Conservation (phyloP, 1,284 basidiomycete species). For the Ceratobasidium sp. region DNA sequence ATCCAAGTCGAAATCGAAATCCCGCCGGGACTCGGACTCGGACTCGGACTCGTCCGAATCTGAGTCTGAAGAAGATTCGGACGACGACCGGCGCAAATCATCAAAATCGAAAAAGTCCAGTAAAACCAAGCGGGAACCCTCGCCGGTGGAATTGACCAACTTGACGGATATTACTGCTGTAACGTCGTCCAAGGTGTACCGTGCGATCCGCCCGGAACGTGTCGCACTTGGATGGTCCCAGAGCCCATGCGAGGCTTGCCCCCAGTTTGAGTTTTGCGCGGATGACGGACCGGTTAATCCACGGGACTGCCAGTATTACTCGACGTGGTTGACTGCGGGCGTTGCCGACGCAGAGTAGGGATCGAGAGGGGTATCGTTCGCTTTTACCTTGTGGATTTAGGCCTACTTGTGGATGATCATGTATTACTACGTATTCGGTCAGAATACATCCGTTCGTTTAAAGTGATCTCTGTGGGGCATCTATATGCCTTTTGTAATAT, state of each 20-base stretch:
- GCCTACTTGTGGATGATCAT: neutral
- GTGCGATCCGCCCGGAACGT: constrained; percentile 68
- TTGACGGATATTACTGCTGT: constrained; percentile 42
- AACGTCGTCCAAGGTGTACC: constrained; percentile 62
- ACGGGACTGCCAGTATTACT: constrained; percentile 74
- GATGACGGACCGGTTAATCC: constrained; percentile 79
- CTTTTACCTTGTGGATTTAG: neutral
- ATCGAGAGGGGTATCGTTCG: neutral
- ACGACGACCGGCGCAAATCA: constrained; percentile 35
- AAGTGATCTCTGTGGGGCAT: neutral
- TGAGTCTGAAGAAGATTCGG: constrained; percentile 42
- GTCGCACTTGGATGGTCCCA: constrained; percentile 66
- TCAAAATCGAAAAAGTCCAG: constrained; percentile 33
- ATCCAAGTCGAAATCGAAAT: constrained; percentile 54
- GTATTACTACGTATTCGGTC: neutral
- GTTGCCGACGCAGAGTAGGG: constrained; percentile 10
- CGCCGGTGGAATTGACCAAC: constrained; percentile 43
- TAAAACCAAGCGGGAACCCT: constrained; percentile 43
- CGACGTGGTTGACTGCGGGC: constrained; percentile 64
- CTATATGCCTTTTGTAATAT: neutral
- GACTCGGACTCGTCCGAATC: constrained; percentile 53
- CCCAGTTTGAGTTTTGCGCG: constrained; percentile 79
- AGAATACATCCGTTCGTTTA: neutral
- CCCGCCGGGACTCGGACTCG: constrained; percentile 50
- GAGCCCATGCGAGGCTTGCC: constrained; percentile 76